Evolutionary conservation across 2,329 filamentous ascomycete species (phyloP).

Genomic region (Cladobotryum mycophilum): DNA sequence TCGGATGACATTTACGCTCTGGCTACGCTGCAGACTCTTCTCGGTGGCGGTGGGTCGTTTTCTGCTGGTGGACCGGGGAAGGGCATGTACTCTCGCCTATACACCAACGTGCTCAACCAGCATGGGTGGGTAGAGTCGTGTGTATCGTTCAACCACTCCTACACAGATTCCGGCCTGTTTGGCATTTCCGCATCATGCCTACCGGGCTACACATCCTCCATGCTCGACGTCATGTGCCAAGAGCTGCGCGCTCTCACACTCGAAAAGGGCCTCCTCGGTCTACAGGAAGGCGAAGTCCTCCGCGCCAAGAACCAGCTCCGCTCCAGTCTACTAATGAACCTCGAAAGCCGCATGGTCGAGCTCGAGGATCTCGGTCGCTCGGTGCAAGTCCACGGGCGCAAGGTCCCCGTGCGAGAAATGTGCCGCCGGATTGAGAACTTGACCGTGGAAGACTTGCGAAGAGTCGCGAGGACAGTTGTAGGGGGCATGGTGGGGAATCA

Average conservation of each 20-base stretch:
- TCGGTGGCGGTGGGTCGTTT: slow-evolving; percentile 94
- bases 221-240: slow-evolving; percentile 94
- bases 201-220: slow-evolving; percentile 68
- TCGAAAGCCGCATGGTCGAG: slow-evolving; percentile 95
- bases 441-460: slow-evolving; percentile 70
- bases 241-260: slow-evolving; percentile 75
- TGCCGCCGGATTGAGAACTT: slow-evolving; percentile 77
- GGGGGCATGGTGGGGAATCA: slow-evolving; percentile 68
- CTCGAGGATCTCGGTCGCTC: slow-evolving; percentile 91
- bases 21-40: slow-evolving; percentile 88
- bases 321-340: slow-evolving; percentile 88
- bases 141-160: slow-evolving; percentile 93
- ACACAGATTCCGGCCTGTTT: slow-evolving; percentile 92
- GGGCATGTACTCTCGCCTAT: slow-evolving; percentile 97
- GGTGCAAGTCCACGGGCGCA: slow-evolving; percentile 92
- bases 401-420: slow-evolving; percentile 91
- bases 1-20: slow-evolving; percentile 94
- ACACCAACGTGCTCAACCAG: slow-evolving; percentile 97
- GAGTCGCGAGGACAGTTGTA: slow-evolving; percentile 74
- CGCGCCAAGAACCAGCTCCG: slow-evolving; percentile 96
- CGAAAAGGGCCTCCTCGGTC: slow-evolving; percentile 64
- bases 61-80: slow-evolving; percentile 94
- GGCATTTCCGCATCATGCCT: slow-evolving; percentile 85
- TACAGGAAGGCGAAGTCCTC: slow-evolving; percentile 72
- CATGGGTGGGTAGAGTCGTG: slow-evolving; percentile 96